Evolutionary conservation across 2,329 filamentous ascomycete genomes (phyloP).

Genomic region (Nemania bipapillata): DNA sequence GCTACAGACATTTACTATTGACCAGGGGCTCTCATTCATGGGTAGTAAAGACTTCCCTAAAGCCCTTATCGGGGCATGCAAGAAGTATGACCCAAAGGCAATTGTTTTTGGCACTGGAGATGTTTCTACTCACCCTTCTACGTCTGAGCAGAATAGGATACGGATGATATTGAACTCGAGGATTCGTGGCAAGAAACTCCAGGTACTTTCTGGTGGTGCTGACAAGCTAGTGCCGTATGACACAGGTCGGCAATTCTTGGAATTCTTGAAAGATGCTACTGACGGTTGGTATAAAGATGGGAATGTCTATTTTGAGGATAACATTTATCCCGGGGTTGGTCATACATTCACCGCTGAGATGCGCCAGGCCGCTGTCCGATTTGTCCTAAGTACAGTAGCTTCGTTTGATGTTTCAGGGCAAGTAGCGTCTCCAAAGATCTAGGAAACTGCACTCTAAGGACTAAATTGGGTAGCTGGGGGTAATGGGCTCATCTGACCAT

Average conservation of each 20-base stretch:
- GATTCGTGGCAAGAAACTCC: constrained; percentile 70
- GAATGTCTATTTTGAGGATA: constrained; percentile 69
- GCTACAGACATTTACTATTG: constrained; percentile 67
- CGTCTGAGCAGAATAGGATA: constrained; percentile 58
- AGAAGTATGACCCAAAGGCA: constrained; percentile 77
- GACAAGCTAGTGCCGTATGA: constrained; percentile 79
- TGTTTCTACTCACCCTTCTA: constrained; percentile 50
- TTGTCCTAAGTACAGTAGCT: constrained; percentile 64
- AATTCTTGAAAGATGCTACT: constrained; percentile 67
- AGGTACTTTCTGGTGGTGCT: constrained; percentile 71
- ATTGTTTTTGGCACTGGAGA: constrained; percentile 70
- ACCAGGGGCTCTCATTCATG: constrained; percentile 71
- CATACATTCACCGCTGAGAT: constrained; percentile 76
- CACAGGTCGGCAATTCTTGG: constrained; percentile 68
- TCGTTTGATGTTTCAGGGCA: constrained; percentile 47
- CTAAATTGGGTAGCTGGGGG: not conserved
- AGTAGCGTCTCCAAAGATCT: constrained; percentile 46
- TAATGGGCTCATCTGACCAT: constrained; percentile 50
- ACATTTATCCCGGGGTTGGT: constrained; percentile 73
- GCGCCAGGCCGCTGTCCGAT: constrained; percentile 72
- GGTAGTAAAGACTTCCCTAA: constrained; percentile 81
- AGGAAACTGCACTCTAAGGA: constrained; percentile 22
- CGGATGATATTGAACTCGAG: constrained; percentile 59
- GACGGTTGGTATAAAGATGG: constrained; percentile 66
- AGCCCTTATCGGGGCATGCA: constrained; percentile 71